Conservation (phyloP, 768 basidiomycete species). For the Leccinum barrowsii region DNA sequence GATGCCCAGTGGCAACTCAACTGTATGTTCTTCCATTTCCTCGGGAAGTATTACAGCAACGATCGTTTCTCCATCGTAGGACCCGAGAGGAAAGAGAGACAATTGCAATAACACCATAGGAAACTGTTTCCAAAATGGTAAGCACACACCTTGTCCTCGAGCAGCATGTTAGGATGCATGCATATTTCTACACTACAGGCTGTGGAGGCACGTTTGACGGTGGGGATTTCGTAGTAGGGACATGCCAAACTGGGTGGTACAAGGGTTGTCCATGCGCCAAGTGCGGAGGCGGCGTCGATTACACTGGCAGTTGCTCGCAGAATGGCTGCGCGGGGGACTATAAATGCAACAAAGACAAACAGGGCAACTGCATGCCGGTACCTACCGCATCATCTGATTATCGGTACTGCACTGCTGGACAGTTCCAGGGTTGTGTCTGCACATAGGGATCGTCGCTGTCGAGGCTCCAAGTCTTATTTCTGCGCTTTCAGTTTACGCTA, state of each 20-base stretch:
- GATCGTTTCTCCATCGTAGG: not conserved
- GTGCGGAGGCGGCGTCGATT: not conserved
- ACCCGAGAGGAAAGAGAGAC: too few species aligned
- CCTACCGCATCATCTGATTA: too few species aligned
- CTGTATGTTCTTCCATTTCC: not conserved
- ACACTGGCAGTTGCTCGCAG: not conserved
- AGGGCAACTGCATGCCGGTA: too few species aligned
- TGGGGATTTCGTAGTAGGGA: not conserved
- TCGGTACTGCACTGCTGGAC: not conserved
- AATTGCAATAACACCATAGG: not conserved
- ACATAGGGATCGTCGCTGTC: not conserved
- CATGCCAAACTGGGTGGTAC: not conserved
- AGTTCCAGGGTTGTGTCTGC: not conserved
- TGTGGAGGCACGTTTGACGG: not conserved
- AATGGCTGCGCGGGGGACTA: not conserved
- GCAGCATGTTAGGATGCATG: not conserved
- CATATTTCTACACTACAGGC: not conserved
- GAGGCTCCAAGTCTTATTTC: not conserved
- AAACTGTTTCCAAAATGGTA: not conserved
- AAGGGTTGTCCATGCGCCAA: not conserved
- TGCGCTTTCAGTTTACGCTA: not conserved
- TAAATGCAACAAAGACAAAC: too few species aligned
- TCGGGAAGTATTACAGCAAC: not conserved
- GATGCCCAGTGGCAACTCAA: not conserved
- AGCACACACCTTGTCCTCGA: not conserved